These are phyloP conservation scores for Chalaropsis ovoidea DNA, from an alignment of 2,329 filamentous ascomycete genomes.

Conservation along the genomic window DNA sequence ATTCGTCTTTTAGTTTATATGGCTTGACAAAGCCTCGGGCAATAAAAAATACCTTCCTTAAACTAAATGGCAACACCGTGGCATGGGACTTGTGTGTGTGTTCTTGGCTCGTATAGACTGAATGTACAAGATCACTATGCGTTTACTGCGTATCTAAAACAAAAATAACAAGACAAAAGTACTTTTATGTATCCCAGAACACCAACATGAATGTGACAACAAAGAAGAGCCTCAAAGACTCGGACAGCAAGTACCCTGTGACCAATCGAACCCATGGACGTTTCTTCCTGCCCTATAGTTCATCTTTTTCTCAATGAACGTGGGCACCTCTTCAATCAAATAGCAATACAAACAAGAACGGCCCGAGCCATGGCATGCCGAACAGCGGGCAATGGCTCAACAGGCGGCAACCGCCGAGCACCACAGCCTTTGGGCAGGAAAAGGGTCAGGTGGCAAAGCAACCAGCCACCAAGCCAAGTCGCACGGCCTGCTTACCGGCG, in stretches of 20 bases:
- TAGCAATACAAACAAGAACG: conserved; percentile 5
- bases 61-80: neutral
- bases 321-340: neutral
- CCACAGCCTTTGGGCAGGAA: neutral
- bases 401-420: neutral
- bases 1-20: conserved; percentile 23
- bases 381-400: neutral
- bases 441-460: neutral
- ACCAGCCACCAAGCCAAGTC: too few relatives aligned
- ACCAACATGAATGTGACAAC: conserved; percentile 14
- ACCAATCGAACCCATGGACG: neutral
- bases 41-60: conserved; percentile 19
- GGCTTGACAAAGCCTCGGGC: conserved; percentile 24
- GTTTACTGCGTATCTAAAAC: conserved; percentile 8
- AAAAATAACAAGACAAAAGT: conserved; percentile 1
- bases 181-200: conserved; percentile 24
- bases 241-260: conserved; percentile 2
- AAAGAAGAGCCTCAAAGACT: neutral
- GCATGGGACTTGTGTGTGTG: too few relatives aligned
- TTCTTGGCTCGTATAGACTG: neutral
- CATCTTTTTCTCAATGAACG: neutral
- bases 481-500: conserved; percentile 14
- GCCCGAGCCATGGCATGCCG: neutral
- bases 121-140: neutral
- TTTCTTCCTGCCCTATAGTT: neutral